Evolutionary conservation across 73 alveolate species (phyloP).

Genomic region (Paramecium biaurelia): DNA sequence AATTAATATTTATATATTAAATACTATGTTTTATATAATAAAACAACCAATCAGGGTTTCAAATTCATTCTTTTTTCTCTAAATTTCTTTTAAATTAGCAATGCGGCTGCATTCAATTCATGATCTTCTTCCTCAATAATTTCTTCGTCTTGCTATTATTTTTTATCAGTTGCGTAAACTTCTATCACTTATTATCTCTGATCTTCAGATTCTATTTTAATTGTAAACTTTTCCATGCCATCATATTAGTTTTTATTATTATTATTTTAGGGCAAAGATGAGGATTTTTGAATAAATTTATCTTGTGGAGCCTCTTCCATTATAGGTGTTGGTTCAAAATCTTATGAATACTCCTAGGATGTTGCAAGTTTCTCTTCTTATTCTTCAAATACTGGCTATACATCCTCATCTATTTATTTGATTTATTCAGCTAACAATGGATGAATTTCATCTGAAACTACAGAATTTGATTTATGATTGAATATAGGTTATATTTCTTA

Average conservation of each 20-base stretch:
- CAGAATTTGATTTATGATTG: neutral
- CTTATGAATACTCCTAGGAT: slow-evolving; percentile 1
- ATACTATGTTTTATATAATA: neutral
- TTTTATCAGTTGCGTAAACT: slow-evolving; percentile 40
- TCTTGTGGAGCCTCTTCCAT: slow-evolving; percentile 2
- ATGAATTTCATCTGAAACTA: slow-evolving; percentile 20
- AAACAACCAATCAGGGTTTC: neutral
- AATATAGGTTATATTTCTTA: slow-evolving; percentile 37
- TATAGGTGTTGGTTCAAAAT: slow-evolving; percentile 31
- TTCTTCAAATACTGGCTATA: slow-evolving; percentile 33
- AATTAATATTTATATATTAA: neutral
- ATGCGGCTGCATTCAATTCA: slow-evolving; percentile 28
- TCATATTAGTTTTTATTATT: neutral
- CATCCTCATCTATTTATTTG: slow-evolving; percentile 3
- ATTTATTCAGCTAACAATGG: slow-evolving; percentile 17
- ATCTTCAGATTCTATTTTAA: slow-evolving; percentile 45
- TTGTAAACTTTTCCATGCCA: slow-evolving; percentile 48
- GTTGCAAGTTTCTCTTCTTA: neutral
- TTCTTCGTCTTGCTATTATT: neutral
- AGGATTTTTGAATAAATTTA: neutral
- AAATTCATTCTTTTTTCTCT: neutral
- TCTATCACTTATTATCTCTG: slow-evolving; percentile 23
- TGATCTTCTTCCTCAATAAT: neutral
- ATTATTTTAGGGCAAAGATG: neutral
- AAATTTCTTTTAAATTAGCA: slow-evolving; percentile 31